phyloP scores from a whole-genome alignment of 1,284 basidiomycete species.

The Microbotryum intermedium region DNA sequence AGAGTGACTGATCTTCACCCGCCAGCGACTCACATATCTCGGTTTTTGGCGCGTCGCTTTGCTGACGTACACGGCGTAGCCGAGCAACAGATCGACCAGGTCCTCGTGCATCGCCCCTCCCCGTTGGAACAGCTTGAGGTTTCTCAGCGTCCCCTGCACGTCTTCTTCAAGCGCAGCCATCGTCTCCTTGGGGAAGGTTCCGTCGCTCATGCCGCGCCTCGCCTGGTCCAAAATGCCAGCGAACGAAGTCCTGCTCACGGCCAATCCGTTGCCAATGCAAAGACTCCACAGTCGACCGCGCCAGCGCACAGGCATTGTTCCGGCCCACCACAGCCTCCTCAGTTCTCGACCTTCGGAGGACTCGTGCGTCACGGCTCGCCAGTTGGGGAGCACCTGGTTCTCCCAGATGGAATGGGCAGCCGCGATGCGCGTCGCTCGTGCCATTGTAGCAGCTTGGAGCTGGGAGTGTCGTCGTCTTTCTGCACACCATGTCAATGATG shows the following conservation, averaged over 20 bases:
- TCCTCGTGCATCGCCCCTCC: conserved; percentile 78
- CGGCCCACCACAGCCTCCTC: conserved; percentile 80
- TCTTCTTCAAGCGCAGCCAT: conserved; percentile 71
- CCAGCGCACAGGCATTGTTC: conserved; percentile 70
- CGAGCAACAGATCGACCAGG: conserved; percentile 73
- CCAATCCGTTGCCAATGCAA: conserved; percentile 78
- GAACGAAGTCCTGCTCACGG: conserved; percentile 75
- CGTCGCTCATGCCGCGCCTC: conserved; percentile 57
- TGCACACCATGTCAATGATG: background rate
- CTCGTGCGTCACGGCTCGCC: conserved; percentile 58
- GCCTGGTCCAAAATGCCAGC: conserved; percentile 63
- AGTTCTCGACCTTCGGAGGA: conserved; percentile 47
- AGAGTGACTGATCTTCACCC: background rate
- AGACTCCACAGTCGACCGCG: conserved; percentile 78
- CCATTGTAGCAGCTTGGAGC: background rate
- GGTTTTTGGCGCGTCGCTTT: conserved; percentile 41
- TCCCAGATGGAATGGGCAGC: conserved; percentile 66
- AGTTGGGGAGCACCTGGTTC: conserved; percentile 69
- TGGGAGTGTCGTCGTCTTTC: conserved; percentile 12
- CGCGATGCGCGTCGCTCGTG: conserved; percentile 43
- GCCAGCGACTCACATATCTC: conserved; percentile 53
- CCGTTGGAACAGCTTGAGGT: conserved; percentile 75
- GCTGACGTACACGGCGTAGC: conserved; percentile 84
- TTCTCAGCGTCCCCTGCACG: conserved; percentile 68
- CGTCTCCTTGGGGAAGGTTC: conserved; percentile 63